Base-by-base conservation (phyloP, 768 basidiomycete genomes). In the Agaricus blazei region DNA sequence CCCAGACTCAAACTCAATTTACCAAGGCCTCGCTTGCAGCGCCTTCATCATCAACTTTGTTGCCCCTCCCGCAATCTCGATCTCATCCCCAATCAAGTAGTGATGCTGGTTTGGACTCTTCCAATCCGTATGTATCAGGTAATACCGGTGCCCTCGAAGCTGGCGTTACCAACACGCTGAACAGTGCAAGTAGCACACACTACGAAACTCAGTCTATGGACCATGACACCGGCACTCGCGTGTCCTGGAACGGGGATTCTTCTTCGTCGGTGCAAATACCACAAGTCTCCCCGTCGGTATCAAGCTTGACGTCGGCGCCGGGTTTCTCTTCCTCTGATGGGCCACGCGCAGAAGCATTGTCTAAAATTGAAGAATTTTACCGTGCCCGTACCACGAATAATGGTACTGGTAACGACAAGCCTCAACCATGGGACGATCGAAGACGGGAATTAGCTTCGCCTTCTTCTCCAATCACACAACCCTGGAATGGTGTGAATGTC, bases 341-440 rank as follows among this genome's bases (percentile, higher is more conserved):
- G 37, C 58, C 59, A 26, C 58, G 71, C 7, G 76, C 76, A 60
- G 80, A 84, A 44, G 70, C 80, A 42, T 65, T 84, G 8, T 72
- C 76, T 26, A 72, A 78, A 59, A 78, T 84, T 58, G 77, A 77
- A 62, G 82, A 84, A 60, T 67, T 83, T 46, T 74, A 78, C 63
- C 69, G 27, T 28, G 42, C 31, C 3, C 42, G 41, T 38, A 41
- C 5, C 27, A 26, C 41, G 4, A 8, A n/a, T 26, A 12, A 40
- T 37, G 54, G 51, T 31, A 29, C 45, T 38, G 51, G 40, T 41
- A 4, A 34, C 27, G 45, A 46, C 37, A n/a, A 37, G 56, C 27
- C 44, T 34, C 29, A 43, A 31, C 52, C 37, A 40, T 52, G 52
- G 52, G 31, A 14, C 4, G 45, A 27, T 14, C 28, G 11, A 8